A percentile compares a stretch with the other conserved stretches of the same genome.
Evolutionary conservation across 2,329 filamentous ascomycete species (phyloP).

Genomic region (Escovopsis sp.): DNA sequence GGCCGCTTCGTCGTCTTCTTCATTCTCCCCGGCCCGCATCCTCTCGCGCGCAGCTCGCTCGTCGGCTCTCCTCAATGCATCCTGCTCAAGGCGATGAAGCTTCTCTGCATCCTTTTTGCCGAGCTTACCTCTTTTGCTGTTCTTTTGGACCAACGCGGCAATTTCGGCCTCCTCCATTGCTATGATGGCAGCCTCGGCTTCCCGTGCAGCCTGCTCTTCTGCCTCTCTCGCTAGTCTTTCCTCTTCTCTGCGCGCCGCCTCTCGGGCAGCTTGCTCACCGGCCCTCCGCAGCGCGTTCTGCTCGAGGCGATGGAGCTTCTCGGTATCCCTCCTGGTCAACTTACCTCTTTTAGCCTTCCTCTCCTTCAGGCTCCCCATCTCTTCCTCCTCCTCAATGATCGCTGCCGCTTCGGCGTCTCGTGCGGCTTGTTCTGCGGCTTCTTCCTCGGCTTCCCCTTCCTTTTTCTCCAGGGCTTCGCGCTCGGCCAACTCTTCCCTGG

Average conservation of each 20-base stretch:
- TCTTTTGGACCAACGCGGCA: constrained; percentile 20
- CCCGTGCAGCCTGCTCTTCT: constrained; percentile 9
- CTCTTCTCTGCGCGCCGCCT: constrained; percentile 8
- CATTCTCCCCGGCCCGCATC: constrained; percentile 20
- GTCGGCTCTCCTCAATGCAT: constrained; percentile 9
- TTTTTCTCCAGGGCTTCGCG: constrained; percentile 8
- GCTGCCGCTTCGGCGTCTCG: constrained; percentile 11
- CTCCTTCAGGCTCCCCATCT: constrained; percentile 20
- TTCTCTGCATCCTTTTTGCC: constrained; percentile 17
- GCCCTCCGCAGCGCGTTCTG: constrained; percentile 10
- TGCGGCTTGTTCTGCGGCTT: constrained; percentile 8
- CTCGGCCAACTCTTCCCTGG: background rate
- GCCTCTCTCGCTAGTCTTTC: constrained; percentile 4
- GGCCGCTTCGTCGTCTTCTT: constrained; percentile 17
- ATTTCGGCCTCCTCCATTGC: constrained; percentile 15
- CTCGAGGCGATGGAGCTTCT: constrained; percentile 14
- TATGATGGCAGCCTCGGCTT: constrained; percentile 10
- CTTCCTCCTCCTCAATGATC: constrained; percentile 13
- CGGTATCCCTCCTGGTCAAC: constrained; percentile 14
- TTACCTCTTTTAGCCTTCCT: constrained; percentile 19
- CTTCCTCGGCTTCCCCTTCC: constrained; percentile 6
- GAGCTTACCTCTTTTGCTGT: constrained; percentile 17
- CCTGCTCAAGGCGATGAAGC: constrained; percentile 11
- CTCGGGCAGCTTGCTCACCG: constrained; percentile 8
- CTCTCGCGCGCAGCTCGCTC: constrained; percentile 17